Percentiles rank a stretch among this genome's conserved stretches.
Conservation (phyloP, 768 basidiomycete genomes). For the Leccinellum rugosiceps region DNA sequence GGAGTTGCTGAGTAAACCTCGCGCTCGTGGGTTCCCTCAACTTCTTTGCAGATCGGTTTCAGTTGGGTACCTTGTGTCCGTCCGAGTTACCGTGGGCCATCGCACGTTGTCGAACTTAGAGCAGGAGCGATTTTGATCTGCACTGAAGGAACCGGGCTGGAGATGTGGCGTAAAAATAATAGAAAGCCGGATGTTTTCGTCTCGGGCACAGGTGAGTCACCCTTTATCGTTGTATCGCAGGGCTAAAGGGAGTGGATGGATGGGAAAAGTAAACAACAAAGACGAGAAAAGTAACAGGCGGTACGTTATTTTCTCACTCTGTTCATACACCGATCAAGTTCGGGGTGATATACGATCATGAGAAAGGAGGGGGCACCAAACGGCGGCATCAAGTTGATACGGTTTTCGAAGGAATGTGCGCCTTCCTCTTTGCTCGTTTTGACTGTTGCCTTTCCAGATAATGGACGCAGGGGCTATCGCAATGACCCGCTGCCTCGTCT, state of each 20-base stretch:
- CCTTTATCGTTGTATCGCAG: not conserved
- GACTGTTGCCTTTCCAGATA: constrained; percentile 47
- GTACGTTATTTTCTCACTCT: constrained; percentile 36
- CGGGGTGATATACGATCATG: constrained; percentile 93
- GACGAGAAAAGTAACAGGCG: constrained; percentile 80
- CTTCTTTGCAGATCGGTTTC: constrained; percentile 96
- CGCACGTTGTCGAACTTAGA: constrained; percentile 35
- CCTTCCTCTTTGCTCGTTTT: not conserved
- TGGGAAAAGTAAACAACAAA: not conserved
- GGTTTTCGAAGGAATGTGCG: constrained; percentile 89
- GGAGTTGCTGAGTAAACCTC: constrained; percentile 49
- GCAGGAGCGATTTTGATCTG: constrained; percentile 83
- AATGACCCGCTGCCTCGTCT: constrained; percentile 93
- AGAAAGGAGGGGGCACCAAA: constrained; percentile 90
- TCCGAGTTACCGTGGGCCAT: too few species aligned
- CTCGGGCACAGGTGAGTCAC: constrained; percentile 71
- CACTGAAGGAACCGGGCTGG: constrained; percentile 89
- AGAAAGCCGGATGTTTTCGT: constrained; percentile 83
- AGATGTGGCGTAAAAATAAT: constrained; percentile 91
- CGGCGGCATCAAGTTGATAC: constrained; percentile 93
- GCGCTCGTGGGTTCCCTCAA: constrained; percentile 40
- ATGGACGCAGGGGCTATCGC: constrained; percentile 91
- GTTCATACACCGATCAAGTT: constrained; percentile 59
- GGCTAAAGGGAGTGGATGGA: not conserved
- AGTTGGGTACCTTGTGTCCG: constrained; percentile 37